Evolutionary conservation across 2,329 filamentous ascomycete species (phyloP), one percentile per base, ranked within the genome.

Genomic region (Xylaria polymorpha): DNA sequence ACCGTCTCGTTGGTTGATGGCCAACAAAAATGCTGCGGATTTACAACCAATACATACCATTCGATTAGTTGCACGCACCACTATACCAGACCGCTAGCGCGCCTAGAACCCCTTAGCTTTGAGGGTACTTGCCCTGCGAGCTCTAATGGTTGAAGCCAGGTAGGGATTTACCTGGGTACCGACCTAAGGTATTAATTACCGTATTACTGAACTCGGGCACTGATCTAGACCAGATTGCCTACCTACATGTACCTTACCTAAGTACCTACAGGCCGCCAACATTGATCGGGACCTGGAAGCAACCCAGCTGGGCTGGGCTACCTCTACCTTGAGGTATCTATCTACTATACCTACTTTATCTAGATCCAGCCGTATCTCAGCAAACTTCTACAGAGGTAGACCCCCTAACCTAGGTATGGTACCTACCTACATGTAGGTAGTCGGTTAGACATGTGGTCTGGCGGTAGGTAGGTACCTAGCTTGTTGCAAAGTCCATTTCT

Each of bases 1-100:
- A 35, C 55, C 50, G 50, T 51, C 35, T 48, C 64, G 25, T 63
- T 32, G 60, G 63, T 60, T 64, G 56, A 48, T 68, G 61, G 66
- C 61, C 20, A 25, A 50, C 50, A 50, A 51, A 4, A 46, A 58
- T 56, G 57, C 58, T 41, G 50, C 50, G 46, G 50, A 61, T 20
- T 66, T 39, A 46, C 46, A 64, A 51, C 41, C 56, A 67, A 59
- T 46, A 39, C 35, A 25, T 35, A 62, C 53, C 64, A 43, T 55
- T 55, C 32, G n/a, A 62, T 66, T 66, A 51, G 37, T 50, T 66
- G 58, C 57, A 58, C 41, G 51, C 64, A 51, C 25, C 58, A 43
- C 39, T 41, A 18, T 14, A 44, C 62, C 29, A 66, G 48, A 55
- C 55, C 46, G 62, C 62, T 48, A 65, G 46, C 35, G 15, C 37